Evolutionary conservation across 371 early-diverging fungal species (phyloP).

Genomic region (Zychaea mexicana): DNA sequence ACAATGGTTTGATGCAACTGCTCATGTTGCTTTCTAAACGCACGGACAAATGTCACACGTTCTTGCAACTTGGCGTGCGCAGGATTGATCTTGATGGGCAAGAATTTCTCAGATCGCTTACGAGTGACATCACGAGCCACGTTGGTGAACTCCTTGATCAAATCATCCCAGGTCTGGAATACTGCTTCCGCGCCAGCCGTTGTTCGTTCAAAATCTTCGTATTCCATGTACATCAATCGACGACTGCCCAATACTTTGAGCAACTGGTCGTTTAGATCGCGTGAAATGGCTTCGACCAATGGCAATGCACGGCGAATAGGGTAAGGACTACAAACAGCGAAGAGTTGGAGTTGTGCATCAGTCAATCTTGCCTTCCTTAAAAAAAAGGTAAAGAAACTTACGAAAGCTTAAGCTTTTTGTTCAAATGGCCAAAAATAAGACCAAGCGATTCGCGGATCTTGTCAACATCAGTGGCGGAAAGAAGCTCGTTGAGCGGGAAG

Average conservation of each 20-base stretch:
- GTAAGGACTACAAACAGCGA: constrained; percentile 69
- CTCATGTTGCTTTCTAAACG: constrained; percentile 95
- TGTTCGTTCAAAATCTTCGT: constrained; percentile 83
- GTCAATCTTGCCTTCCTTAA: not conserved
- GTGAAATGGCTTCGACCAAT: constrained; percentile 93
- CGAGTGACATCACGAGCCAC: constrained; percentile 95
- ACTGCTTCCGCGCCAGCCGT: constrained; percentile 85
- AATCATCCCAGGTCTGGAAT: constrained; percentile 94
- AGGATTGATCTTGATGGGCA: constrained; percentile 92
- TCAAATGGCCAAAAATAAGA: constrained; percentile 91
- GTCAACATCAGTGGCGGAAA: constrained; percentile 91
- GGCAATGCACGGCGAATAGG: constrained; percentile 93
- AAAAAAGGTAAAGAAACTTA: constrained; percentile 30
- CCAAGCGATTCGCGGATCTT: constrained; percentile 81
- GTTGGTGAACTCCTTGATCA: constrained; percentile 92
- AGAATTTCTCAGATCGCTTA: constrained; percentile 91
- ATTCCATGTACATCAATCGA: constrained; percentile 93
- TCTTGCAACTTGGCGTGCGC: constrained; percentile 95
- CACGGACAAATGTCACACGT: constrained; percentile 84
- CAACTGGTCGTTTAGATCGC: constrained; percentile 92
- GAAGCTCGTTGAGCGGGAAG: constrained; percentile 94
- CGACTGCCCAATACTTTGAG: constrained; percentile 86
- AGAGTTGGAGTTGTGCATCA: not conserved
- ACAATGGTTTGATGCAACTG: constrained; percentile 94
- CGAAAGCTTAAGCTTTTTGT: constrained; percentile 94